Conservation (phyloP, 2,329 filamentous ascomycete species). For the Escovopsis weberi region DNA sequence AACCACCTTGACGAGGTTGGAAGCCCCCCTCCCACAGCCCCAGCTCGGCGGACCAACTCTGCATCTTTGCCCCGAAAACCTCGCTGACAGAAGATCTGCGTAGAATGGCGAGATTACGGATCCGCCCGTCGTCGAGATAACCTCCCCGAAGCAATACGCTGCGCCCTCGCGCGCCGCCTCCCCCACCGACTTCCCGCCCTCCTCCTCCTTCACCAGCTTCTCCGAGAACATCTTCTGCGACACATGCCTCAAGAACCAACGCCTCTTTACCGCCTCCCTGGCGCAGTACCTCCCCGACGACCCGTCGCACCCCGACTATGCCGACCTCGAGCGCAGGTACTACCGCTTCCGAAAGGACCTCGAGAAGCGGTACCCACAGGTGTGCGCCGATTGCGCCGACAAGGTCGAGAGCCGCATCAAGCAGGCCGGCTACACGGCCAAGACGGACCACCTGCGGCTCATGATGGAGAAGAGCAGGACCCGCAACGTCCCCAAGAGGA, state of each 20-base stretch:
- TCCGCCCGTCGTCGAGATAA: constrained; percentile 43
- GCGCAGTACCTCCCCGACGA: constrained; percentile 64
- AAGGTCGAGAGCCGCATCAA: constrained; percentile 56
- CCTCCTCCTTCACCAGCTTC: constrained; percentile 5
- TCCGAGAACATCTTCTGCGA: constrained; percentile 46
- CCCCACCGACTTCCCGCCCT: constrained; percentile 18
- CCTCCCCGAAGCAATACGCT: constrained; percentile 17
- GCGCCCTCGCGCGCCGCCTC: constrained; percentile 23
- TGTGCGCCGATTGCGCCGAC: constrained; percentile 69
- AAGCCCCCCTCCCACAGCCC: neutral
- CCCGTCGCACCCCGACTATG: constrained; percentile 51
- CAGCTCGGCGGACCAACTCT: neutral
- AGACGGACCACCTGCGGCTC: constrained; percentile 63
- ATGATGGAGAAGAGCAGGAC: constrained; percentile 53
- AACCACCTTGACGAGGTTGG: constrained; percentile 79
- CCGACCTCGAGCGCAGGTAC: constrained; percentile 51
- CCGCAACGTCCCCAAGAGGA: constrained; percentile 14
- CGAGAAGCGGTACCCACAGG: constrained; percentile 75
- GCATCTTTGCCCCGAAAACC: neutral
- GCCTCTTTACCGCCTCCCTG: constrained; percentile 59
- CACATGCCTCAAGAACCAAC: constrained; percentile 79
- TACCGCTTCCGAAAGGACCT: constrained; percentile 56
- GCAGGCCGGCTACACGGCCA: constrained; percentile 63
- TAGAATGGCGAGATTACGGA: constrained; percentile 84
- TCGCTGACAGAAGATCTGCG: constrained; percentile 3